These are phyloP conservation scores for Botrytis medusae DNA, from an alignment of 2,329 filamentous ascomycete species.

Conservation along the genomic window DNA sequence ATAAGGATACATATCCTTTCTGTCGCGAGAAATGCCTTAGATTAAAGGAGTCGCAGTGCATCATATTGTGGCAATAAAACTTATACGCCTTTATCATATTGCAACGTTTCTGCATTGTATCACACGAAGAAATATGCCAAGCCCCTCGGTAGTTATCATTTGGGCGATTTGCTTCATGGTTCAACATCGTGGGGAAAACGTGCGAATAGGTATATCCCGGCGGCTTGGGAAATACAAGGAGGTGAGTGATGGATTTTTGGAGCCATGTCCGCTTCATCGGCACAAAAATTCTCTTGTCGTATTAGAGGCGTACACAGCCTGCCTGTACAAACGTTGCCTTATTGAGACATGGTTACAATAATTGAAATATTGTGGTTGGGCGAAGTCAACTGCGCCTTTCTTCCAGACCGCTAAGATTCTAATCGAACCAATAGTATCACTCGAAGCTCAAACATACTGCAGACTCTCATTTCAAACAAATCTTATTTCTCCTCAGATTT, in stretches of 20 bases:
- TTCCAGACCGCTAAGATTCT: neutral
- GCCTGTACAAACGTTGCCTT: neutral
- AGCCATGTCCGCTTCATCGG: neutral
- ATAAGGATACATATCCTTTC: neutral
- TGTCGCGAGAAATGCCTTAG: slow-evolving; percentile 7
- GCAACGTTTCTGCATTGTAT: neutral
- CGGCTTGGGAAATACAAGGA: neutral
- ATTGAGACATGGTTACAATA: neutral
- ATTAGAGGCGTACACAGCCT: neutral
- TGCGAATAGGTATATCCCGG: neutral
- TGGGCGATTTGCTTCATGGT: neutral
- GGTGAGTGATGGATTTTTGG: no score
- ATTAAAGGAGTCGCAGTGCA: slow-evolving; percentile 1
- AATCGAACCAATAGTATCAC: neutral
- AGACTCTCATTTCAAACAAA: neutral
- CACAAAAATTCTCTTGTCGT: neutral
- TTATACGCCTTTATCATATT: neutral
- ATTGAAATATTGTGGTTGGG: neutral
- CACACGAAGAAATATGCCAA: neutral
- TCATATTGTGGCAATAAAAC: neutral
- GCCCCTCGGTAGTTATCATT: neutral
- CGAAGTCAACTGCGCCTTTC: slow-evolving; percentile 14
- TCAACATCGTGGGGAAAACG: slow-evolving; percentile 5
- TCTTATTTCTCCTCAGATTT: slow-evolving; percentile 1
- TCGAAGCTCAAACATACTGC: neutral